phyloP scores from a whole-genome alignment of 805 yeast species.

The Starmera quercuum region DNA sequence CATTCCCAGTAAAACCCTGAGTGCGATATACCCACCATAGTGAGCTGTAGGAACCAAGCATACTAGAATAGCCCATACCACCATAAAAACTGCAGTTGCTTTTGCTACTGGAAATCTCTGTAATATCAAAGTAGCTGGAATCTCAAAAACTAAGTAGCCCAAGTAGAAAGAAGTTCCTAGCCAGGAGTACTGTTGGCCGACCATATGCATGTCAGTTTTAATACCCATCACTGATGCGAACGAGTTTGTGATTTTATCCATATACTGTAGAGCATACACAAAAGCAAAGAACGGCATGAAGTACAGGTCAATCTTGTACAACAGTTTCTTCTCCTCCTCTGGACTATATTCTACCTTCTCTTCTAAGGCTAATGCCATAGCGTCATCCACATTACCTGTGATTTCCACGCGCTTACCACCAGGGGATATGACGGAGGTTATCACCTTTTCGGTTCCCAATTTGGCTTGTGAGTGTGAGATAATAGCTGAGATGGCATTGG shows the following conservation, averaged over 20 bases:
- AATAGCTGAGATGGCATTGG: too few relatives aligned
- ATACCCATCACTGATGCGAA: conserved; percentile 33
- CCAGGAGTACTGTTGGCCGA: conserved; percentile 34
- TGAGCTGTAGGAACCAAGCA: conserved; percentile 23
- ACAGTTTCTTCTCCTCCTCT: conserved; percentile 12
- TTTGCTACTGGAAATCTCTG: conserved; percentile 36
- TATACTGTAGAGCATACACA: conserved; percentile 27
- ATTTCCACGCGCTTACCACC: conserved; percentile 18
- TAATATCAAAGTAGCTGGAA: conserved; percentile 33
- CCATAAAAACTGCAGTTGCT: conserved; percentile 23
- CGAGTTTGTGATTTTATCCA: conserved; percentile 30
- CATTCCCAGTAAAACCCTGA: conserved; percentile 34
- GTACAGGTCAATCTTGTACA: conserved; percentile 28
- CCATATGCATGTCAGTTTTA: conserved; percentile 26
- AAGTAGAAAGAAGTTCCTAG: conserved; percentile 36
- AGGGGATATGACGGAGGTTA: conserved; percentile 18
- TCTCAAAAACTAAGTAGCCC: conserved; percentile 39
- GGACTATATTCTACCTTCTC: not conserved
- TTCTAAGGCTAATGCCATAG: conserved; percentile 23
- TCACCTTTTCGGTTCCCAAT: not conserved
- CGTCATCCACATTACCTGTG: conserved; percentile 29
- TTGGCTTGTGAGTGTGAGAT: too few relatives aligned
- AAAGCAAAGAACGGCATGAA: conserved; percentile 28
- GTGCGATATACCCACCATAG: conserved; percentile 34
- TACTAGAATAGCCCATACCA: conserved; percentile 32